Base-by-base conservation (phyloP, 495 filamentous ascomycete species). In the Daldinia concentrica region DNA sequence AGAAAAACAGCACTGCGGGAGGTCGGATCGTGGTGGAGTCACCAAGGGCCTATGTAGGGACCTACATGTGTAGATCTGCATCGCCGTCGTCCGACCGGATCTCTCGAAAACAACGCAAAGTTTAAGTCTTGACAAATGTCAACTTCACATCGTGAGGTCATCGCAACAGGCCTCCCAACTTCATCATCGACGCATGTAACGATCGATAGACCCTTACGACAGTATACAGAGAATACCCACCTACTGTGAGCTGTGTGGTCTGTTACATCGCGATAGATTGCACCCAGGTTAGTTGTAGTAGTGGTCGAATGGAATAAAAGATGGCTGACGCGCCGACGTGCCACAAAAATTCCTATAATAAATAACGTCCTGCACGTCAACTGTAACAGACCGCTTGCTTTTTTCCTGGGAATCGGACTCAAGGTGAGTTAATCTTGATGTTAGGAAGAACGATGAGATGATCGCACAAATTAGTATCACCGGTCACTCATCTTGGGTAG, bases 231-330 rank as follows among this genome's bases (percentile, higher is more conserved):
- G 24, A 34, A 57, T 29, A 66, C n/a, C 29, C 43, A 37, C 19
- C 54, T 51, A 58, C 24, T 26, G 39, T 37, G 19, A 34, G 34
- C 17, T 12, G 19, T 12, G 19, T 30, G 58, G 59, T 48, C 56
- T 37, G 69, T 72, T 72, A 57, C 64, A 72, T 72, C 30, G 56
- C 39, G 50, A 68, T 65, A 72, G 48, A 72, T 72, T 72, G 60
- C 64, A 68, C 60, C 48, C 17, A 56, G 60, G 22, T 27, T 64
- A 72, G 30, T 1, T 50, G 17, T 56, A 32, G 48, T 62, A 61
- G 60, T 68, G 66, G 48, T 48, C 26, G 62, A 72, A 72, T 59
- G 69, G 60, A 64, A 72, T 68, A 56, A 57, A 52, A 29, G 22
- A 36, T 48, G 60, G 69, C 54, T 64, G 64, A 43, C 50, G 64